Percentiles rank a stretch among this genome's conserved stretches.
Conservation (phyloP, 805 yeast species). For the Monosporozyma aerobia region DNA sequence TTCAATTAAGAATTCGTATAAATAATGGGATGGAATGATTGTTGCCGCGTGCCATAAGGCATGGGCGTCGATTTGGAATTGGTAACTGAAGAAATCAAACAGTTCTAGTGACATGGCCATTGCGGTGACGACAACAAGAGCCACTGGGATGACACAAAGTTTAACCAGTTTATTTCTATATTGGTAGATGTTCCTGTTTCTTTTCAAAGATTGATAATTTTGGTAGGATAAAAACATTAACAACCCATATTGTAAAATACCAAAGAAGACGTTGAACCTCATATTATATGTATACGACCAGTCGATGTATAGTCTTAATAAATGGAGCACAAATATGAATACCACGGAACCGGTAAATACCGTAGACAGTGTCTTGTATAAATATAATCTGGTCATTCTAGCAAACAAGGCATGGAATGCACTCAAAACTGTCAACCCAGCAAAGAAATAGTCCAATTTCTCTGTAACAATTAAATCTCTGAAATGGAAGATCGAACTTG, state of each 20-base stretch:
- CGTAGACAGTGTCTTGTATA: constrained; percentile 26
- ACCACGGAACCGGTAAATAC: constrained; percentile 36
- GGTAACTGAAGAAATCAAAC: constrained; percentile 75
- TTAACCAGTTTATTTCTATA: constrained; percentile 5
- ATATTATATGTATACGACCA: constrained; percentile 94
- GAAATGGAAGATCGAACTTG: constrained; percentile 79
- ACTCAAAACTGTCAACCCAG: constrained; percentile 75
- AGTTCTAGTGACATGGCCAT: constrained; percentile 83
- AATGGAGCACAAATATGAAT: constrained; percentile 51
- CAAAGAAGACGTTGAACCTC: constrained; percentile 78
- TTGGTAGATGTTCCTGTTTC: neutral
- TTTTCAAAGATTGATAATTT: constrained; percentile 18
- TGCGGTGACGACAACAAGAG: constrained; percentile 43
- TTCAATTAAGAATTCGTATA: constrained; percentile 53
- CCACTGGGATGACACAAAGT: constrained; percentile 39
- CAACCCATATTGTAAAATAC: constrained; percentile 58
- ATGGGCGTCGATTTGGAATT: constrained; percentile 76
- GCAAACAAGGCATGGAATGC: constrained; percentile 65
- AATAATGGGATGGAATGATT: constrained; percentile 63
- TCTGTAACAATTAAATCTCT: constrained; percentile 77
- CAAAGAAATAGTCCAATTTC: constrained; percentile 82
- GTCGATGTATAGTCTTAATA: constrained; percentile 52
- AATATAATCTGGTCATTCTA: constrained; percentile 54
- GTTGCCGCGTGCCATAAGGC: constrained; percentile 91
- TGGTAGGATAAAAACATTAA: constrained; percentile 26